Evolutionary conservation across 2,329 filamentous ascomycete genomes (phyloP).

Genomic region (Stagonosporopsis cucurbitacearum): DNA sequence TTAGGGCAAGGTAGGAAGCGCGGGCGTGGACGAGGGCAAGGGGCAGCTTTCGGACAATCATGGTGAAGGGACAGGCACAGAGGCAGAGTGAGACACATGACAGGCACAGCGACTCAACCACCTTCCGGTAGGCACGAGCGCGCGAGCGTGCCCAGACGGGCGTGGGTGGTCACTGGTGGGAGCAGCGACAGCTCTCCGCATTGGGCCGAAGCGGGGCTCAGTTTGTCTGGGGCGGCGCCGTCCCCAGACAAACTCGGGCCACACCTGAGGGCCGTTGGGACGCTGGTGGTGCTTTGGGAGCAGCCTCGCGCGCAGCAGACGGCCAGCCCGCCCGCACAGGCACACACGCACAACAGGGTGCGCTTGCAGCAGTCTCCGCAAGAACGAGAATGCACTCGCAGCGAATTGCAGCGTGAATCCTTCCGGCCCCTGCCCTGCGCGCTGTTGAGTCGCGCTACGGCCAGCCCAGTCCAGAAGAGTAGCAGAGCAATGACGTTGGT

Average conservation of each 20-base stretch:
- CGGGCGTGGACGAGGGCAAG: slow-evolving; percentile 49
- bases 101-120: slow-evolving; percentile 16
- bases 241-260: slow-evolving; percentile 13
- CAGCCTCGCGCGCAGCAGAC: slow-evolving; percentile 10
- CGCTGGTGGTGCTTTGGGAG: no score
- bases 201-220: slow-evolving; percentile 24
- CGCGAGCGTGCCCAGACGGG: slow-evolving; percentile 11
- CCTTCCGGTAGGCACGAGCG: slow-evolving; percentile 25
- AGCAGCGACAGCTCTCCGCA: slow-evolving; percentile 35
- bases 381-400: slow-evolving; percentile 4
- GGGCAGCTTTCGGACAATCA: slow-evolving; percentile 34
- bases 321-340: slow-evolving; percentile 3
- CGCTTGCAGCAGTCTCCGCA: slow-evolving; percentile 4
- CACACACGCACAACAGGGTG: background rate
- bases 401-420: slow-evolving; percentile 30
- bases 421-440: slow-evolving; percentile 20
- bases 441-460: slow-evolving; percentile 30
- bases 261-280: background rate
- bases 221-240: slow-evolving; percentile 6
- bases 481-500: slow-evolving; percentile 43
- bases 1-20: slow-evolving; percentile 49
- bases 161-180: slow-evolving; percentile 11
- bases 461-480: slow-evolving; percentile 17
- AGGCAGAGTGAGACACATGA: slow-evolving; percentile 23
- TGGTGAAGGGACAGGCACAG: slow-evolving; percentile 21